These are phyloP conservation scores for Magnusiomyces clavatus DNA, from an alignment of 1,139 yeast genomes.

Conservation along the genomic window DNA sequence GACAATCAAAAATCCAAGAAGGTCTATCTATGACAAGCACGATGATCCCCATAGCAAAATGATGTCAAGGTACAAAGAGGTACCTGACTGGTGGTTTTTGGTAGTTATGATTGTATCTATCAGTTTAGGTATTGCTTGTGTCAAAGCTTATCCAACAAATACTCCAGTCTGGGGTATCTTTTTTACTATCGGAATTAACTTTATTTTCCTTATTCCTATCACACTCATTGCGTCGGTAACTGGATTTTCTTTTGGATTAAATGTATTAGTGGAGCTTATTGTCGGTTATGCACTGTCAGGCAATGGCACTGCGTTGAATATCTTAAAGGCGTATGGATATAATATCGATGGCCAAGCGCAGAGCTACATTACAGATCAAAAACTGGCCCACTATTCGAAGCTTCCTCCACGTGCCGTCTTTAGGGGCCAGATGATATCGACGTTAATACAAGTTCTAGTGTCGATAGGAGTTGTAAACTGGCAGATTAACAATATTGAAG, in stretches of 20 bases:
- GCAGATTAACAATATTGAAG: slow-evolving; percentile 40
- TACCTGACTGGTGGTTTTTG: slow-evolving; percentile 55
- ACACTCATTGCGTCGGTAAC: slow-evolving; percentile 42
- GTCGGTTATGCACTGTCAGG: slow-evolving; percentile 60
- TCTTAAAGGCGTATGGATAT: slow-evolving; percentile 49
- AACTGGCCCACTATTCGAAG: slow-evolving; percentile 52
- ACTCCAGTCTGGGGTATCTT: slow-evolving; percentile 50
- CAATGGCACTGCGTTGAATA: slow-evolving; percentile 52
- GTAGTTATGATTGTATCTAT: slow-evolving; percentile 43
- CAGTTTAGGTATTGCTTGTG: slow-evolving; percentile 43
- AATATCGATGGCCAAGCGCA: slow-evolving; percentile 59
- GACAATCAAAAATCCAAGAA: slow-evolving; percentile 23
- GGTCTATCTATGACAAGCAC: slow-evolving; percentile 1
- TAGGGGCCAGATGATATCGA: slow-evolving; percentile 47
- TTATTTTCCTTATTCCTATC: slow-evolving; percentile 48
- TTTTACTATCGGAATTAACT: slow-evolving; percentile 48
- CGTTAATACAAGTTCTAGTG: slow-evolving; percentile 34
- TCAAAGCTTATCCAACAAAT: slow-evolving; percentile 38
- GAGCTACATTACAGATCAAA: slow-evolving; percentile 47
- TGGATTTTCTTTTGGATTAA: slow-evolving; percentile 45
- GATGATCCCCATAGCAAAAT: slow-evolving; percentile 25
- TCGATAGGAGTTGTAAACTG: slow-evolving; percentile 48
- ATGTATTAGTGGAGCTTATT: slow-evolving; percentile 47
- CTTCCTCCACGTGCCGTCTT: slow-evolving; percentile 56
- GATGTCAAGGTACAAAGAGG: slow-evolving; percentile 50